Evolutionary conservation across 768 basidiomycete species (phyloP), one percentile per base, ranked within the genome.

Genomic region (Mycena latifolia): DNA sequence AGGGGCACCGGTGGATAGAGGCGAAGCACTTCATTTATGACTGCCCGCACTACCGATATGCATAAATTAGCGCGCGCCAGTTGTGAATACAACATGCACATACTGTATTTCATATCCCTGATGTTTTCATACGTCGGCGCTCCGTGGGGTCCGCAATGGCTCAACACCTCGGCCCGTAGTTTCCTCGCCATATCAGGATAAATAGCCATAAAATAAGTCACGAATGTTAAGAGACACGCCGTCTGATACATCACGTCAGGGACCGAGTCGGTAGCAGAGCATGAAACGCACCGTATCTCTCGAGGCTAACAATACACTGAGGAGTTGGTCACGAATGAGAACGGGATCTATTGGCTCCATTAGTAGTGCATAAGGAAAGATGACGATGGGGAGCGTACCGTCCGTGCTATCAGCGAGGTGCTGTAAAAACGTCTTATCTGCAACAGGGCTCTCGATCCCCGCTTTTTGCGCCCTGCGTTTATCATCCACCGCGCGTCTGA

Each of bases 1-100:
- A 92, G 77, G 9, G 92, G 92, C 0, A 94, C 90, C 9, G 93
- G 91, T 5, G 92, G 92, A 78, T 90, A 95, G 1, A 95, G 78
- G 20, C 93, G 84, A 25, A 95, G 81, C 0, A 89, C 89, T 72
- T 95, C 93, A 66, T 94, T 91, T 45, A 94, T 86, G 39, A 93
- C 90, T 14, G 92, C 92, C 63, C 88, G 86, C 81, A 92, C 91
- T 88, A 73, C 61, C n/a, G 25, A 39, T 11, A 41, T 10, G 22
- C 20, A 41, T 55, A 8, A 27, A 25, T 35, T n/a, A n/a, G n/a
- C 14, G 31, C 7, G 25, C 17, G 50, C 25, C 24, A 31, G 15
- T 18, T 1, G 43, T 27, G n/a, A 27, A 9, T 9, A 18, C 27
- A n/a, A 51, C 24, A 46, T 15, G 20, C 15, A 78, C 86, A 66